Percentiles rank a stretch among this genome's conserved stretches.
These are phyloP conservation scores for Candida sp. DNA, from an alignment of 1,139 yeast species.

Conservation along the genomic window DNA sequence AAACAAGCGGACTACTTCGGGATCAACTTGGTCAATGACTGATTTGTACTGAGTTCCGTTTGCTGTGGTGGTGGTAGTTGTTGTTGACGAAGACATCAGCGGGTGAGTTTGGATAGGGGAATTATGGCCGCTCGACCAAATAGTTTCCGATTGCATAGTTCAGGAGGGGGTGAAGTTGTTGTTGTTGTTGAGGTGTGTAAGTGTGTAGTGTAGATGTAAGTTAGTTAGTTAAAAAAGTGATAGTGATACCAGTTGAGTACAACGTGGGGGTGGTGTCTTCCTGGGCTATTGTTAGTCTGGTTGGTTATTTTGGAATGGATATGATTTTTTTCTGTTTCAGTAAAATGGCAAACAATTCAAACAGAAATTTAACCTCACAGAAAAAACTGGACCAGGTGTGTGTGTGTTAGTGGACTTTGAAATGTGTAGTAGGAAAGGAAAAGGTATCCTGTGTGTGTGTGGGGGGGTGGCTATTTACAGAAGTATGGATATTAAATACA, in stretches of 20 bases:
- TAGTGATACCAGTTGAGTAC: too few relatives aligned
- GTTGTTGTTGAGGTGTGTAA: too few relatives aligned
- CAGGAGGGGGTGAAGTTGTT: not conserved
- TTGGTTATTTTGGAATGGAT: not conserved
- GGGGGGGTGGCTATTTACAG: not conserved
- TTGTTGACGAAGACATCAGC: slow-evolving; percentile 8
- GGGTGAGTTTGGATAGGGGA: slow-evolving; percentile 30
- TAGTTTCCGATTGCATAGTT: slow-evolving; percentile 32
- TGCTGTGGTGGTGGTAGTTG: slow-evolving; percentile 1
- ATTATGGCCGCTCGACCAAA: slow-evolving; percentile 36
- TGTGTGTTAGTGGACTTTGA: not conserved
- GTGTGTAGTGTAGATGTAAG: too few relatives aligned
- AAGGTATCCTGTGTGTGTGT: not conserved
- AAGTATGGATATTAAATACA: not conserved
- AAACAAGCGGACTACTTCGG: slow-evolving; percentile 51
- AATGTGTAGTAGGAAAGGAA: too few relatives aligned
- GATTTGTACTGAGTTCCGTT: slow-evolving; percentile 29
- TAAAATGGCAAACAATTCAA: not conserved
- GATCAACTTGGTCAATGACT: slow-evolving; percentile 44
- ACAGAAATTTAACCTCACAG: too few relatives aligned
- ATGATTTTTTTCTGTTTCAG: not conserved
- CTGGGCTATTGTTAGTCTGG: not conserved
- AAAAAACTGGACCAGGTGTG: not conserved
- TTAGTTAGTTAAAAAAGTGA: too few relatives aligned
- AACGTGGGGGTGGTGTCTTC: not conserved